Evolutionary conservation across 2,329 filamentous ascomycete genomes (phyloP).

Genomic region (Apiospora sp.): DNA sequence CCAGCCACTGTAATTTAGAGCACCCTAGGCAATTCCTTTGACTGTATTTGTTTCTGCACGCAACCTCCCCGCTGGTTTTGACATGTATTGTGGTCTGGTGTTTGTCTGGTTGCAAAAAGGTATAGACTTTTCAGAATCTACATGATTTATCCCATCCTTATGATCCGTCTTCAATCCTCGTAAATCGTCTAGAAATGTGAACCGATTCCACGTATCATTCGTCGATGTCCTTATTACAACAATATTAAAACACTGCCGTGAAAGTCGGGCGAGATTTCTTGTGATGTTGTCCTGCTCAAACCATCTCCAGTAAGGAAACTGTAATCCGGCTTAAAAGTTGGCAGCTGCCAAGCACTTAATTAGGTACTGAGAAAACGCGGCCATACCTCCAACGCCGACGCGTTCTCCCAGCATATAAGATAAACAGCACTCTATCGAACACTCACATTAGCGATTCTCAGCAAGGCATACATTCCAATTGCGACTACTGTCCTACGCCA

Average conservation of each 20-base stretch:
- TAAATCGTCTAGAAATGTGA: not conserved
- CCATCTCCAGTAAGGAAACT: not conserved
- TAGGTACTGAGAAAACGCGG: not conserved
- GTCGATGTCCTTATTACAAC: not conserved
- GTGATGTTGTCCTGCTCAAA: not conserved
- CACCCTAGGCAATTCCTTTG: constrained; percentile 65
- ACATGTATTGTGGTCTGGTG: constrained; percentile 38
- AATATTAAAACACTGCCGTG: not conserved
- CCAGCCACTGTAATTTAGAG: constrained; percentile 71
- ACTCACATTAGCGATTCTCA: not conserved
- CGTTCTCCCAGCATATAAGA: not conserved
- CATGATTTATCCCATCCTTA: not conserved
- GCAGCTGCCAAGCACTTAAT: constrained; percentile 13
- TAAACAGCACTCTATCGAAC: not conserved
- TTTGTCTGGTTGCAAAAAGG: constrained; percentile 19
- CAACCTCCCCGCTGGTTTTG: constrained; percentile 40
- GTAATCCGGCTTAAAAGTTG: not conserved
- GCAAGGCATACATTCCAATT: not conserved
- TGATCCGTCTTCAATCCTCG: not conserved
- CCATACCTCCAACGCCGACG: not conserved
- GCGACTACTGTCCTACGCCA: not conserved
- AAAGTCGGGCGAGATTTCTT: too few species aligned
- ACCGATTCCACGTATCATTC: too few species aligned
- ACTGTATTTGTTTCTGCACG: constrained; percentile 49
- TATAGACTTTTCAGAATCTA: constrained; percentile 19